Evolutionary conservation across 768 basidiomycete species (phyloP), one percentile per base, ranked within the genome.

Genomic region (Grammothele lineata): DNA sequence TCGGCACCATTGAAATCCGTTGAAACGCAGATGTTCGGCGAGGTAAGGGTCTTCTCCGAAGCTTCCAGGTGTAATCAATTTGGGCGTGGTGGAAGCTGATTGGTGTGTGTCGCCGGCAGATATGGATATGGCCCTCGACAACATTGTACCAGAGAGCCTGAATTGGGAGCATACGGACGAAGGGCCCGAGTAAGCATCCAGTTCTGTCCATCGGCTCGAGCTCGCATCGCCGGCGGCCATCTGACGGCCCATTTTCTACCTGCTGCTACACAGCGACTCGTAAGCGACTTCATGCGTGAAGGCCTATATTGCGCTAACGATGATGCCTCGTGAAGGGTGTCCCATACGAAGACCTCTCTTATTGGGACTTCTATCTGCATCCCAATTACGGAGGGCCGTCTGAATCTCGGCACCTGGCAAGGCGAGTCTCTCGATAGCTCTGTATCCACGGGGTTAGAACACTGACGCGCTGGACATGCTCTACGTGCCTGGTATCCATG

Each of bases 351-450:
- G 63, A 79, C 90, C 3, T 81, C 90, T 4, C 74, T 97, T 25
- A 72, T 96, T 37, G 93, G 94, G 17, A 75, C 86, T 17, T 84
- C 88, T 0, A 74, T 96, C 48, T 81, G 83, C 61, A 66, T 97
- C 33, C 93, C 93, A 3, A 90, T 97, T 55, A 86, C 87, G 2
- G 75, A 85, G 48, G 89, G 80, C 5, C 69, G 73, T 38, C 68
- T 95, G 54, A 88, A 85, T 52, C 69, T 96, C 40, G 93, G 93
- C 10, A 93, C 89, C 19, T 96, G 93, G 93, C 93, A 96, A 76
- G 92, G 90, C 79, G 27, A 40, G 65, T 58, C 19, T 19, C 21
- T 14, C 26, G 21, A 14, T 36, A 9, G 24, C n/a, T 7, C 15
- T 11, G n/a, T 7, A n/a, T 35, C 27, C 25, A n/a, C 10, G 9